Percentiles rank a stretch among this genome's conserved stretches.
phyloP scores from a whole-genome alignment of 768 basidiomycete genomes.

The Coprinopsis strossmayeri region DNA sequence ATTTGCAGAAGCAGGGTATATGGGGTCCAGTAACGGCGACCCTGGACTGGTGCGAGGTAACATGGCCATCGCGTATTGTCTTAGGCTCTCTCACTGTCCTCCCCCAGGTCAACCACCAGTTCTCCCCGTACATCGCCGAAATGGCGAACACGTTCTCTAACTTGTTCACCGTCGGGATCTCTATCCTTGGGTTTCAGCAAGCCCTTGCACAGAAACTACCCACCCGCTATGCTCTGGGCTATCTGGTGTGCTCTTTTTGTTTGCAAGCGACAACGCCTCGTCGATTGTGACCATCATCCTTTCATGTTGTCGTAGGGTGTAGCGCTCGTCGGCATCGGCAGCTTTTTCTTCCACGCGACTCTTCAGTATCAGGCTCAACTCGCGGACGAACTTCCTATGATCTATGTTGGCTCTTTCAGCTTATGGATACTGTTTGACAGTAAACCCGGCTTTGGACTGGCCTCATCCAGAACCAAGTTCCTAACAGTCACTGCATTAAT shows the following conservation, averaged over 20 bases:
- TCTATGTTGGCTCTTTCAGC: constrained; percentile 60
- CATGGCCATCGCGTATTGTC: constrained; percentile 2
- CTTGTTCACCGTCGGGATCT: constrained; percentile 48
- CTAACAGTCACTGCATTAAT: constrained; percentile 30
- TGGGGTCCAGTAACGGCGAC: constrained; percentile 67
- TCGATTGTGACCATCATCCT: not conserved
- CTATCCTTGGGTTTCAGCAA: constrained; percentile 40
- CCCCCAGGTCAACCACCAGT: constrained; percentile 80
- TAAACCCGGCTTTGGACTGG: constrained; percentile 39
- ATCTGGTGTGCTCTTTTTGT: constrained; percentile 25
- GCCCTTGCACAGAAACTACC: constrained; percentile 31
- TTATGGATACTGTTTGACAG: constrained; percentile 57
- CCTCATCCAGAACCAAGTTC: constrained; percentile 28
- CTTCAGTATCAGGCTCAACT: constrained; percentile 71
- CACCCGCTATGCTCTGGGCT: constrained; percentile 34
- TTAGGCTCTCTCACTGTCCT: no score
- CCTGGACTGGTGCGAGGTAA: constrained; percentile 70
- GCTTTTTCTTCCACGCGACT: constrained; percentile 75
- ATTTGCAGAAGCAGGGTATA: constrained; percentile 33
- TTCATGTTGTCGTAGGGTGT: constrained; percentile 41
- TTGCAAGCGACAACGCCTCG: not conserved
- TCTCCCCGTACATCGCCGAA: constrained; percentile 73
- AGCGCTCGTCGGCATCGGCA: constrained; percentile 66
- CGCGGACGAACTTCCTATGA: constrained; percentile 81
- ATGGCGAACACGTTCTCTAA: constrained; percentile 73